Conservation (phyloP, 257 asterid species). For the Orobanche coerulescens region DNA sequence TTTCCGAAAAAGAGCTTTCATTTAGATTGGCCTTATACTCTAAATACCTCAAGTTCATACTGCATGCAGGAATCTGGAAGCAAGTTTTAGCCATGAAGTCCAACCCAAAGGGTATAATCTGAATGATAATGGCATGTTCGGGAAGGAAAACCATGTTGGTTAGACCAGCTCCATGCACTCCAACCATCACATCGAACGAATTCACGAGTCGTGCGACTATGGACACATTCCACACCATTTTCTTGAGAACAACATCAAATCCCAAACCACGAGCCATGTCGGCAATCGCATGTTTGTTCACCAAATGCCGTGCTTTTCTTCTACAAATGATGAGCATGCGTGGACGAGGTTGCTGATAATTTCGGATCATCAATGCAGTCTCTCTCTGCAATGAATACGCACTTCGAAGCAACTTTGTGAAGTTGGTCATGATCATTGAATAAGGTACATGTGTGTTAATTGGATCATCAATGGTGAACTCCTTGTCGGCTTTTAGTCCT, state of each 20-base stretch:
- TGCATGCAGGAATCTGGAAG: conserved; percentile 29
- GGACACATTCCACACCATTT: conserved; percentile 19
- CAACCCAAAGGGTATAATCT: conserved; percentile 44
- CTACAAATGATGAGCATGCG: conserved; percentile 48
- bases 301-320: conserved; percentile 25
- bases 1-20: conserved; percentile 41
- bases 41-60: conserved; percentile 45
- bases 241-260: conserved; percentile 28
- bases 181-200: conserved; percentile 49
- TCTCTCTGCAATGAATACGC: conserved; percentile 31
- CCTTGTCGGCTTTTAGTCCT: conserved; percentile 40
- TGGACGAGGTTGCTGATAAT: conserved; percentile 16
- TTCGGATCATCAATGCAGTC: background rate
- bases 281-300: conserved; percentile 25
- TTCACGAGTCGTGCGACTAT: conserved; percentile 29
- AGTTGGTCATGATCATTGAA: conserved; percentile 23
- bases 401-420: conserved; percentile 32
- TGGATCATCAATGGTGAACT: conserved; percentile 30
- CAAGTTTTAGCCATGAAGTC: conserved; percentile 12
- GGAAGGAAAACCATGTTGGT: conserved; percentile 68
- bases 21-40: conserved; percentile 35
- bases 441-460: background rate
- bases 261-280: conserved; percentile 36
- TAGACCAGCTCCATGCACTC: conserved; percentile 75
- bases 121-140: conserved; percentile 41